phyloP scores from a whole-genome alignment of 176 grass and related monocot species.

The Rhynchospora pubera region DNA sequence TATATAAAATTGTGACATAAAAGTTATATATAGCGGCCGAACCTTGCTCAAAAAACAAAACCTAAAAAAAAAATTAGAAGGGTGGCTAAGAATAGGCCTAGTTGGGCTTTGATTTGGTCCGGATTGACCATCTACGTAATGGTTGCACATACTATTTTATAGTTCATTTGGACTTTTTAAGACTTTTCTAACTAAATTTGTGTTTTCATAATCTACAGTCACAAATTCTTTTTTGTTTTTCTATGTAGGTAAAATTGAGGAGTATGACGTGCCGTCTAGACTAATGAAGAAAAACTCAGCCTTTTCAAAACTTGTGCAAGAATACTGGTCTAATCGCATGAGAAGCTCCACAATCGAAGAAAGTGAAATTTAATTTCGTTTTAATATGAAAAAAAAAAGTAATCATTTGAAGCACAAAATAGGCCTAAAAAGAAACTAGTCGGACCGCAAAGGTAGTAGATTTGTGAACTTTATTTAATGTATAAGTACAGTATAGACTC shows the following conservation, averaged over 20 bases:
- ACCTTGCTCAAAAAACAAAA: background rate
- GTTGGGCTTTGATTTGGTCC: background rate
- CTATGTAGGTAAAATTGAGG: constrained; percentile 55
- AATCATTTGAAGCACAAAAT: background rate
- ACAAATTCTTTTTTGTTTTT: background rate
- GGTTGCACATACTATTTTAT: too few relatives aligned
- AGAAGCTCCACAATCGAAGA: constrained; percentile 29
- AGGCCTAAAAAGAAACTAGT: background rate
- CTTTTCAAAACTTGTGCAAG: constrained; percentile 83
- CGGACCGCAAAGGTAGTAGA: background rate
- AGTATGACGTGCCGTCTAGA: constrained; percentile 76
- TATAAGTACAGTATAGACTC: background rate
- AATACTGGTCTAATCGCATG: constrained; percentile 89
- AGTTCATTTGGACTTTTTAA: background rate
- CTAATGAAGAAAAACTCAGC: constrained; percentile 68
- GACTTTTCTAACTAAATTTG: background rate
- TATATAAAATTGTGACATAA: background rate
- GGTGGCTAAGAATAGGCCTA: background rate
- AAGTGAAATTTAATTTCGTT: background rate
- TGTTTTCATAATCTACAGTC: too few relatives aligned
- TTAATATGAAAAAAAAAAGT: background rate
- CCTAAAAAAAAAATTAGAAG: too few relatives aligned
- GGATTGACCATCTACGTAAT: background rate
- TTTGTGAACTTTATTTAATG: background rate
- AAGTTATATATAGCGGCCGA: background rate